Evolutionary conservation across 305 asterid species (phyloP), one percentile per base, ranked within the genome.

Genomic region (Lippia alba): DNA sequence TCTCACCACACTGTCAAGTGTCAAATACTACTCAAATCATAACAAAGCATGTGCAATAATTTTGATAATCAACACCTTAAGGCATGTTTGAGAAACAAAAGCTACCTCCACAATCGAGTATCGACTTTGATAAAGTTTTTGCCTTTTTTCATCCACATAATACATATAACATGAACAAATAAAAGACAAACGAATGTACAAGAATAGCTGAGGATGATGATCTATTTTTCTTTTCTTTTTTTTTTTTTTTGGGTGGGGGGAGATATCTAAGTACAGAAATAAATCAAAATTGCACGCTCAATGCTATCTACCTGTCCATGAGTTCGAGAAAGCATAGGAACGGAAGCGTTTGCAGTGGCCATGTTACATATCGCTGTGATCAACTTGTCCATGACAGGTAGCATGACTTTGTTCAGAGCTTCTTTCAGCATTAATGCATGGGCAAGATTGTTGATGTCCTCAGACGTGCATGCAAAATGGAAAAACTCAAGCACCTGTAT

Each of bases 391-490:
- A 92, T 90, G 60, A 58, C 79, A 8, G 98, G 98, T n/a, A 88
- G 61, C 2, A 90, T 62, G 61, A 90, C 89, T 60, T 53, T 75
- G 61, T 67, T 50, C 62, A 92, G 66, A 68, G 96, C 84, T 76
- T 83, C 96, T 84, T 88, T 92, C 76, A 92, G 85, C 95, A 88
- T 92, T 76, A 92, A 67, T 18, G 95, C 97, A 81, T 90, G 95
- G 17, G 98, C 97, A 65, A 92, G 79, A 78, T 90, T 92, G 85
- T 90, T 90, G 70, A 90, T 92, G 79, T 92, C 97, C 79, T 92
- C 98, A 18, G 97, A 92, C 39, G 98, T 90, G 82, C 97, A 92
- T 3, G 97, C 91, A 79, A 90, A 92, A 85, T 92, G 97, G 80
- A 92, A 87, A 80, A 92, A 92, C 78, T 92, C 98, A 55, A 92